Conservation (phyloP, 2,329 filamentous ascomycete species). For the Fusarium buharicum region DNA sequence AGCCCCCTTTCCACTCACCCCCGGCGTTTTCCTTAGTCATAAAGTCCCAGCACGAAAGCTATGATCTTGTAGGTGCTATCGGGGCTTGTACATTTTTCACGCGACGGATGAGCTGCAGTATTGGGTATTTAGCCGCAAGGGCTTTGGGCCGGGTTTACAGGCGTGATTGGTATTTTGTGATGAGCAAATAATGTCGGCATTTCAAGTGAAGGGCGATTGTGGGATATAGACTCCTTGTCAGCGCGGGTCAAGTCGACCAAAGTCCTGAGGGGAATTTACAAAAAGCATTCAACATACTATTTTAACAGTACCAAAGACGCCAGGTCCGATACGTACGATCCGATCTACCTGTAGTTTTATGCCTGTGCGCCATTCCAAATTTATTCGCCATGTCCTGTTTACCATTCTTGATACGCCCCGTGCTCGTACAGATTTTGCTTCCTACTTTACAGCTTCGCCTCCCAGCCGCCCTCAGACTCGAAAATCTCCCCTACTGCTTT, state of each 20-base stretch:
- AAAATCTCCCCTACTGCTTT: slow-evolving; percentile 53
- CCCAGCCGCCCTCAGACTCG: slow-evolving; percentile 46
- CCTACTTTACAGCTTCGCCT: slow-evolving; percentile 20
- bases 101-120: slow-evolving; percentile 24
- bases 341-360: slow-evolving; percentile 8
- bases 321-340: not conserved
- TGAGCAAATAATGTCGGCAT: slow-evolving; percentile 29
- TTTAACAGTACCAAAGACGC: slow-evolving; percentile 1
- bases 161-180: slow-evolving; percentile 33
- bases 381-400: not conserved
- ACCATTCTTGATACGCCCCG: slow-evolving; percentile 3
- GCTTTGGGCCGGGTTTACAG: slow-evolving; percentile 11
- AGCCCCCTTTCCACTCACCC: slow-evolving; percentile 22
- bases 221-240: slow-evolving; percentile 16
- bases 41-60: slow-evolving; percentile 9
- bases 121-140: slow-evolving; percentile 22
- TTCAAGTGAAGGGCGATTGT: slow-evolving; percentile 8
- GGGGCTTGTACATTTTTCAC: slow-evolving; percentile 18
- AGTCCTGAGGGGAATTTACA: slow-evolving; percentile 17
- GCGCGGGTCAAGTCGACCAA: slow-evolving; percentile 15
- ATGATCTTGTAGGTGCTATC: slow-evolving; percentile 6
- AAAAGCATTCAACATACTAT: slow-evolving; percentile 33
- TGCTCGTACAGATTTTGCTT: slow-evolving; percentile 2
- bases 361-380: slow-evolving; percentile 7
- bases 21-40: slow-evolving; percentile 34